Evolutionary conservation across 768 basidiomycete species (phyloP).

Genomic region (Auriscalpium orientale): DNA sequence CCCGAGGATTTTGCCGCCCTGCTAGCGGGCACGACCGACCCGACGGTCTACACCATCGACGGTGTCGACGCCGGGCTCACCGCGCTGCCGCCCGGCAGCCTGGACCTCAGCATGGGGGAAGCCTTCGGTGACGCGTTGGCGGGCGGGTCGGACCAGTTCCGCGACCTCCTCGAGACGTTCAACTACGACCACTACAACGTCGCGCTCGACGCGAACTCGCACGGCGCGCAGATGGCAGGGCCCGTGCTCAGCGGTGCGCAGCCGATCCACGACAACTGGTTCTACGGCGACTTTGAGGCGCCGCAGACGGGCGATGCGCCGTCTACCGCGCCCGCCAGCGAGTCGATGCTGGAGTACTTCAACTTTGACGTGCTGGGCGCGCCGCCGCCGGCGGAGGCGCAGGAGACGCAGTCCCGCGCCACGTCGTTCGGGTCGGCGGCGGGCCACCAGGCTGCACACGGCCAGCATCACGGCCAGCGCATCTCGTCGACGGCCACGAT

Average conservation of each 20-base stretch:
- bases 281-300: background rate
- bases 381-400: background rate
- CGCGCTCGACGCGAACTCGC: background rate
- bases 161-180: background rate
- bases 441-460: background rate
- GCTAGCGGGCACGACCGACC: background rate
- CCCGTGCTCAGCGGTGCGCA: background rate
- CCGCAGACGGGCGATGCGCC: background rate
- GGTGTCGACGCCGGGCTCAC: background rate
- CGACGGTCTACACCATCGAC: background rate
- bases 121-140: constrained; percentile 1
- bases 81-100: constrained; percentile 1
- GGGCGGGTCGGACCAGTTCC: background rate
- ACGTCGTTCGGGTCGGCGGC: background rate
- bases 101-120: constrained; percentile 5
- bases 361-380: background rate
- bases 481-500: background rate
- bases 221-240: background rate
- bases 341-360: background rate
- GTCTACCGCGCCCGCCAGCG: background rate
- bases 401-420: background rate
- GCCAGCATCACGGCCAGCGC: background rate
- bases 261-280: background rate
- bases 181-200: background rate
- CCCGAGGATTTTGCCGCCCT: background rate